phyloP scores from a whole-genome alignment of 176 grass and related monocot species.

The Raddia distichophylla region DNA sequence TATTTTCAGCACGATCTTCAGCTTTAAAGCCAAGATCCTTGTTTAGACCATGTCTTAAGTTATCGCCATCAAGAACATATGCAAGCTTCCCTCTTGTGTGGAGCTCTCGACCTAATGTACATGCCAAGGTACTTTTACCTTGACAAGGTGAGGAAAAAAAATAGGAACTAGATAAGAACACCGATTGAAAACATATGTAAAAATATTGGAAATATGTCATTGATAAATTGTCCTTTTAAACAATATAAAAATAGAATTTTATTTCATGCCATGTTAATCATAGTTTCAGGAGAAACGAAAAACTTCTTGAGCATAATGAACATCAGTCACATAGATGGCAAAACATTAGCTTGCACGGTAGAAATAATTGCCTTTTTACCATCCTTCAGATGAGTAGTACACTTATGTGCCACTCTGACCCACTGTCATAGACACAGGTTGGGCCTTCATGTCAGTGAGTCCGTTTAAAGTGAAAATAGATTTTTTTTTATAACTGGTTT shows the following conservation, averaged over 20 bases:
- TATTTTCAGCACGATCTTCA: constrained; percentile 88
- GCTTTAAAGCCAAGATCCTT: constrained; percentile 93
- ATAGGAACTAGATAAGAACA: not conserved
- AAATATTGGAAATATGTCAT: not conserved
- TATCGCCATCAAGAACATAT: constrained; percentile 94
- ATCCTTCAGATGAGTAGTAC: too few relatives aligned
- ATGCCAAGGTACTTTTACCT: constrained; percentile 97
- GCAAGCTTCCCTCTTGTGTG: constrained; percentile 81
- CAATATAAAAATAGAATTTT: not conserved
- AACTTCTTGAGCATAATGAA: not conserved
- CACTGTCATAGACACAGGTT: too few relatives aligned
- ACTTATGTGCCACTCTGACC: too few relatives aligned
- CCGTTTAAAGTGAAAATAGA: not conserved
- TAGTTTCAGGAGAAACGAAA: not conserved
- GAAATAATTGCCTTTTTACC: too few relatives aligned
- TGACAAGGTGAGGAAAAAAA: constrained; percentile 19
- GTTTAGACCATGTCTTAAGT: constrained; percentile 91
- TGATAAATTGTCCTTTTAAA: not conserved
- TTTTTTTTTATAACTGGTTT: not conserved
- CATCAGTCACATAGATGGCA: not conserved
- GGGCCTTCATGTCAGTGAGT: too few relatives aligned
- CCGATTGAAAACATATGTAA: not conserved
- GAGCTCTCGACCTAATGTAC: constrained; percentile 72
- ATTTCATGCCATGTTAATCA: not conserved
- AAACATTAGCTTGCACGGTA: not conserved